Evolutionary conservation across 345 rosid genomes (phyloP), one percentile per base, ranked within the genome.

Genomic region (Bruguiera parviflora): DNA sequence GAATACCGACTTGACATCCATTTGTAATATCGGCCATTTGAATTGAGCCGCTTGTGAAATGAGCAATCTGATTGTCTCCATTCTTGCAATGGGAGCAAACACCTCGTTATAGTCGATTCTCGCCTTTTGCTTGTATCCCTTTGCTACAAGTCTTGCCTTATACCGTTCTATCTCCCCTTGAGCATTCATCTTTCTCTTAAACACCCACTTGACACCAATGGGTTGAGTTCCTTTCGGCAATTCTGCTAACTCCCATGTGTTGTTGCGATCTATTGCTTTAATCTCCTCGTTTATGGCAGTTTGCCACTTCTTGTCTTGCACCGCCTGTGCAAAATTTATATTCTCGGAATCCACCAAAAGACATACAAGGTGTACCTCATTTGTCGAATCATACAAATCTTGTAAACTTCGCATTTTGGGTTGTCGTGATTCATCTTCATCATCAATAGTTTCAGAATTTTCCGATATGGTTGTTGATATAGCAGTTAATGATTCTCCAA

Each of bases 321-420:
- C n/a, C 3, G 49, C 47, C 0, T 66, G 43, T 19, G 29, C 47
- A 52, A 28, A 51, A 4, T 7, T 49, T 13, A 51, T 64, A 24
- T 24, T 39, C 33, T 39, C 24, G 9, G 67, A 4, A 64, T 64
- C 53, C 18, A 9, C 69, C 58, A 71, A 64, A 51, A 53, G 22
- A 56, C 69, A 71, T 51, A 71, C 69, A n/a, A 71, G 63, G 39
- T 71, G 69, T 56, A 71, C 28, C 28, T 27, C 28, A 27, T 27
- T 27, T 27, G 28, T 27, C 28, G 28, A 27, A 27, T 27, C 28
- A 27, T 27, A 27, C 28, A 27, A 27, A 0, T 27, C 28, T 27
- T 27, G 27, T 25, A 25, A 25, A 25, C 27, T 25, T 25, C 27
- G 27, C 27, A 25, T 25, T 25, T 25, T 25, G 1, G 27, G 1